phyloP scores from a whole-genome alignment of 2,329 filamentous ascomycete genomes.

The Diaporthe longicolla region DNA sequence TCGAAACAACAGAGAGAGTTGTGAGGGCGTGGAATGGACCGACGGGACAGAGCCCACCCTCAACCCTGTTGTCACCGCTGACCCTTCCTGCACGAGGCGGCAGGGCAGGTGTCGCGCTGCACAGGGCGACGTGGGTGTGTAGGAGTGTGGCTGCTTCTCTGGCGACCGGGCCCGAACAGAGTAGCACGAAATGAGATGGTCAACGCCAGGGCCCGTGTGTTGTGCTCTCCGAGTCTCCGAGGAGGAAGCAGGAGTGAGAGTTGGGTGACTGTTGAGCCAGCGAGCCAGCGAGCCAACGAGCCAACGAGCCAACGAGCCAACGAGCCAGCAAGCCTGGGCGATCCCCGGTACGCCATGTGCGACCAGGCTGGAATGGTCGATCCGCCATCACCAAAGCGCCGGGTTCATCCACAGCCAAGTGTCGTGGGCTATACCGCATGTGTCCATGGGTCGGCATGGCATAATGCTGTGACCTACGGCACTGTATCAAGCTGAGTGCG shows the following conservation, averaged over 20 bases:
- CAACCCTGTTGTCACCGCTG: background rate
- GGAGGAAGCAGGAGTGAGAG: background rate
- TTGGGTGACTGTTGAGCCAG: slow-evolving; percentile 2
- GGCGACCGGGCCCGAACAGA: slow-evolving; percentile 24
- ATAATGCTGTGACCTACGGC: slow-evolving; percentile 6
- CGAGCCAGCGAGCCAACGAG: too few relatives aligned
- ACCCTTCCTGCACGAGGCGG: background rate
- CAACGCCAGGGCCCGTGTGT: slow-evolving; percentile 35
- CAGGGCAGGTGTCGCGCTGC: slow-evolving; percentile 9
- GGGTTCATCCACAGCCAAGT: slow-evolving; percentile 32
- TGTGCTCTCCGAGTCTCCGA: slow-evolving; percentile 36
- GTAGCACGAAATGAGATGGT: slow-evolving; percentile 29
- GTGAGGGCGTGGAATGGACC: slow-evolving; percentile 1
- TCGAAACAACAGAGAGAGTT: background rate
- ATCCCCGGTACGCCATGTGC: slow-evolving; percentile 32
- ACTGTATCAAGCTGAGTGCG: background rate
- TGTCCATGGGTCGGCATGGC: slow-evolving; percentile 12
- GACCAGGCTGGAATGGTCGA: slow-evolving; percentile 28
- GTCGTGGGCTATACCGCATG: slow-evolving; percentile 12
- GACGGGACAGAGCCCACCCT: background rate
- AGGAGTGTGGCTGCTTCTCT: slow-evolving; percentile 16
- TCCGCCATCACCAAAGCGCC: slow-evolving; percentile 34
- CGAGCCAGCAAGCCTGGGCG: background rate
- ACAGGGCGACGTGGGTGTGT: slow-evolving; percentile 1
- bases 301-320: too few relatives aligned